These are phyloP conservation scores for Dactylellina parvicollis DNA, from an alignment of 2,329 filamentous ascomycete genomes.

Conservation along the genomic window DNA sequence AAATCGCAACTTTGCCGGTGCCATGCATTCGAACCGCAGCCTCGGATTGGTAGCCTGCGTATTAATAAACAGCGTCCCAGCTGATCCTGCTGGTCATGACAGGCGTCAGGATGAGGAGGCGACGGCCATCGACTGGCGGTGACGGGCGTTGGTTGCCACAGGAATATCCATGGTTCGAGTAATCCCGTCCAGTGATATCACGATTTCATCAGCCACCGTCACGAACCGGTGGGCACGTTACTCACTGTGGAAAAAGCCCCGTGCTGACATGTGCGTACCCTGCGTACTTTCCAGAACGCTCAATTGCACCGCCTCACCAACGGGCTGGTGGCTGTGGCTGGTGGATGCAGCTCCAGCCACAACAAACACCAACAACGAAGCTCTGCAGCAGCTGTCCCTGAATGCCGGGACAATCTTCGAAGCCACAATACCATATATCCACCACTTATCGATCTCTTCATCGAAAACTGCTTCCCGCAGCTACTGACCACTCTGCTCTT, in stretches of 20 bases:
- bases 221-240: not conserved
- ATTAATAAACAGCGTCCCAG: not conserved
- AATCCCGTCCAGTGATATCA: conserved; percentile 18
- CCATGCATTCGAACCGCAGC: conserved; percentile 35
- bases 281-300: conserved; percentile 23
- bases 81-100: not conserved
- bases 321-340: conserved; percentile 15
- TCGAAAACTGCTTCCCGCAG: not conserved
- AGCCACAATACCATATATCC: conserved; percentile 6
- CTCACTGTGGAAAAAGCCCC: not conserved
- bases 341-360: conserved; percentile 29
- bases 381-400: conserved; percentile 39
- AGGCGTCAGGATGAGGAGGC: not conserved
- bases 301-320: conserved; percentile 1
- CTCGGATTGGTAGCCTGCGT: conserved; percentile 35
- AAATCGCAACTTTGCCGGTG: conserved; percentile 40
- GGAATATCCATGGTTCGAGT: not conserved
- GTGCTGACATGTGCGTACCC: conserved; percentile 34
- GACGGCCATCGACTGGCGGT: not conserved
- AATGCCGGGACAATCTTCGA: conserved; percentile 21
- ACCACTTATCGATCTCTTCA: conserved; percentile 1
- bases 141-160: not conserved
- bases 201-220: conserved; percentile 1
- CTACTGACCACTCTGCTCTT: not conserved
- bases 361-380: conserved; percentile 38